phyloP scores from a whole-genome alignment of 2,329 filamentous ascomycete species.

The Pestalotiopsis sp. region DNA sequence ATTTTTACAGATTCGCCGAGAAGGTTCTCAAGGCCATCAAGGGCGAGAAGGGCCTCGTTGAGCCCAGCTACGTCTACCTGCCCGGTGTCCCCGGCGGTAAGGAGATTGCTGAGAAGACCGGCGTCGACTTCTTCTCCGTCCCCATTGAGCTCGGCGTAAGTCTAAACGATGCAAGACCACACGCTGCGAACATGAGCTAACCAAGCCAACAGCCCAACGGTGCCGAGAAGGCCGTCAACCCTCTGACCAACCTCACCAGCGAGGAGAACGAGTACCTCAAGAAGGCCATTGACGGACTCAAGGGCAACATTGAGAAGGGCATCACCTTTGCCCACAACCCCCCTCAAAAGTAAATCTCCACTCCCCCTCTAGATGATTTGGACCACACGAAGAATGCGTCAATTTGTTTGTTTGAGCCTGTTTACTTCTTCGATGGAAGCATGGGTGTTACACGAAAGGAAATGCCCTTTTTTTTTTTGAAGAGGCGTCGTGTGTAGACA shows the following conservation, averaged over 20 bases:
- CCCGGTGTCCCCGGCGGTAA: slow-evolving; percentile 87
- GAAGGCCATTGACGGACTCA: slow-evolving; percentile 75
- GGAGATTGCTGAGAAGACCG: slow-evolving; percentile 80
- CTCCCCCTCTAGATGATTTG: neutral
- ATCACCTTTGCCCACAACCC: slow-evolving; percentile 86
- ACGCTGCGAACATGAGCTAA: slow-evolving; percentile 18
- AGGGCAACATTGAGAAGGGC: slow-evolving; percentile 94
- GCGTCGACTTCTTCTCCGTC: slow-evolving; percentile 92
- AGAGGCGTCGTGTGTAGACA: slow-evolving; percentile 28
- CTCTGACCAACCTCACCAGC: slow-evolving; percentile 75
- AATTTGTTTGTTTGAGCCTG: slow-evolving; percentile 22
- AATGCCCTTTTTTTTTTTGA: slow-evolving; percentile 13
- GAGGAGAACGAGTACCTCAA: slow-evolving; percentile 88
- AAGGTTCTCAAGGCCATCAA: slow-evolving; percentile 86
- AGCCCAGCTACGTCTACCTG: slow-evolving; percentile 96
- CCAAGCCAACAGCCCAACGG: slow-evolving; percentile 67
- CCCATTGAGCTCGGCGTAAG: slow-evolving; percentile 94
- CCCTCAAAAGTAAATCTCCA: slow-evolving; percentile 79
- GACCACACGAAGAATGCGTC: slow-evolving; percentile 8
- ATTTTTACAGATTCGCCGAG: slow-evolving; percentile 77
- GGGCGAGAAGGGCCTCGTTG: slow-evolving; percentile 90
- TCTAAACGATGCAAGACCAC: slow-evolving; percentile 23
- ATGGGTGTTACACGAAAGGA: slow-evolving; percentile 19
- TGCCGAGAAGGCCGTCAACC: slow-evolving; percentile 82
- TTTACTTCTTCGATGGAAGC: slow-evolving; percentile 17